A percentile compares a stretch with the other conserved stretches of the same genome.
phyloP scores from a whole-genome alignment of 2,329 filamentous ascomycete species.

The Monilinia aucupariae region DNA sequence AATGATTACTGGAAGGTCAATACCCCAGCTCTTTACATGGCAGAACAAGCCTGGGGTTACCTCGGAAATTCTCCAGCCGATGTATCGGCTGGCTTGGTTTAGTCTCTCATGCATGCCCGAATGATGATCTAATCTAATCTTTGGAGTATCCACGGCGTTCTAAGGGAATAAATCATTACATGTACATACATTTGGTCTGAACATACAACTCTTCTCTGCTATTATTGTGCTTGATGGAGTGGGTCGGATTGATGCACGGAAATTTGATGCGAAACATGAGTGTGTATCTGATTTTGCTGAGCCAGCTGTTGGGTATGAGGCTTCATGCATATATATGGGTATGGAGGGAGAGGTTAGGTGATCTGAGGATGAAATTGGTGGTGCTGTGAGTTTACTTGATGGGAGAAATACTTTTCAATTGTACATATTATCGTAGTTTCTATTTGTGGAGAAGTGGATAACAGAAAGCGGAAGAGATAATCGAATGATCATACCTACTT shows the following conservation, averaged over 20 bases:
- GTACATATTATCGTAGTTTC: conserved; percentile 1
- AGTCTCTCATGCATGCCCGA: conserved; percentile 13
- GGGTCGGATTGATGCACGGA: background rate
- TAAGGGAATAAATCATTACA: conserved; percentile 3
- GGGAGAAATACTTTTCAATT: background rate
- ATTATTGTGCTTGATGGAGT: conserved; percentile 5
- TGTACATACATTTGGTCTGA: conserved; percentile 13
- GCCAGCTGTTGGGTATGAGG: conserved; percentile 8
- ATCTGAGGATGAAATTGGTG: background rate
- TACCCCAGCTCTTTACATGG: conserved; percentile 55
- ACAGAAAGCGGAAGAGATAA: background rate
- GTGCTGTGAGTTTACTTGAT: background rate
- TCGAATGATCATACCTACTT: background rate
- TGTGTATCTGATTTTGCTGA: background rate
- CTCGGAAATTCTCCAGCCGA: conserved; percentile 30
- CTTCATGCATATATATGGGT: conserved; percentile 1
- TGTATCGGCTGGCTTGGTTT: conserved; percentile 9
- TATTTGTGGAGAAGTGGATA: background rate
- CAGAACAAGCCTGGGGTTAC: conserved; percentile 76
- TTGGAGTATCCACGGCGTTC: conserved; percentile 8
- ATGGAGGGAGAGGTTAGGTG: background rate
- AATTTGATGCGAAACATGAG: conserved; percentile 5
- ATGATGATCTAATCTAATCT: conserved; percentile 1
- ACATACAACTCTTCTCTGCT: conserved; percentile 4
- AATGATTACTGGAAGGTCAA: conserved; percentile 76